Evolutionary conservation across 225 moss, liverwort and hornwort genomes (phyloP), one percentile per base, ranked within the genome.

Genomic region (Rhytidiadelphus loreus): DNA sequence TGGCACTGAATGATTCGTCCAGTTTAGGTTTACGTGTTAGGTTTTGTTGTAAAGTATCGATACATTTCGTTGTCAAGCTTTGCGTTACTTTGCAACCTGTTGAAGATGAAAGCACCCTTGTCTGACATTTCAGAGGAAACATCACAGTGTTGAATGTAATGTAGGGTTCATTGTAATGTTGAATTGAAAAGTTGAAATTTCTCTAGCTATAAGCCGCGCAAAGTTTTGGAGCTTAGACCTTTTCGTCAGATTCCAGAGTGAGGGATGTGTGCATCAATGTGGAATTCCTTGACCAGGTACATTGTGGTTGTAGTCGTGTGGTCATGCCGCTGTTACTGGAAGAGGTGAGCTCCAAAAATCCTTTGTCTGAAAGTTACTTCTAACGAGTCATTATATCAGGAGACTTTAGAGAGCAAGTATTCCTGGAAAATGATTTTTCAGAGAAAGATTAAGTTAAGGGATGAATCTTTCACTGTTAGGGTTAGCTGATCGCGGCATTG

Each of bases 261-360:
- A 83, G 81, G 44, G 58, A 84, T 89, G 64, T 81, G n/a, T 72
- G 86, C 50, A 80, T 92, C 60, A 68, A 60, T 88, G 87, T 87
- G 86, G 80, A 91, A 88, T 33, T 73, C 86, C 92, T 94, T 92
- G 88, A 93, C 92, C 70, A 84, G 57, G 82, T 62, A 77, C 33
- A 43, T 84, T 75, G 74, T 86, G 87, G 82, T 84, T 91, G 76
- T 46, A 97, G 96, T 91, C 97, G 96, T 80, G 96, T 97, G 87
- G 93, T 96, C 70, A 96, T 97, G 97, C 97, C 97, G 81, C 86
- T 97, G 87, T 94, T 91, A 83, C 78, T 96, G 84, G 97, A 97
- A 88, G 97, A 97, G 96, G 96, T 97, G 87, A 91, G 86, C 63
- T 82, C 85, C 79, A 59, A 66, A 14, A 50, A 72, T 80, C 72